A percentile compares a stretch with the other conserved stretches of the same genome.
These are phyloP conservation scores for Paramecium tetraurelia DNA, from an alignment of 73 alveolate species.

Conservation along the genomic window DNA sequence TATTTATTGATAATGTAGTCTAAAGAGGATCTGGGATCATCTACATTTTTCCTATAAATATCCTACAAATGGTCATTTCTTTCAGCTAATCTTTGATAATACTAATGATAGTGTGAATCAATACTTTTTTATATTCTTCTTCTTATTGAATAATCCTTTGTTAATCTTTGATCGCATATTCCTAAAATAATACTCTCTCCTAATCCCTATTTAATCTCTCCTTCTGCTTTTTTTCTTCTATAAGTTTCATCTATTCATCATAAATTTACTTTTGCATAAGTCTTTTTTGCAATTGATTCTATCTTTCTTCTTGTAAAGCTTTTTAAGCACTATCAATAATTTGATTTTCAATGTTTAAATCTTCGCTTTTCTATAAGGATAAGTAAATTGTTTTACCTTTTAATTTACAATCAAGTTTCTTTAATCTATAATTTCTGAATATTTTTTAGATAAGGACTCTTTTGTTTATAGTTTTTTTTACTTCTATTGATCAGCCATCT, in stretches of 20 bases:
- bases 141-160: background rate
- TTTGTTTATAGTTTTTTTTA: background rate
- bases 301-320: background rate
- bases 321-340: background rate
- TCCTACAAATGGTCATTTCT: background rate
- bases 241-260: background rate
- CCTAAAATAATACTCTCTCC: background rate
- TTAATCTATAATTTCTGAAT: background rate
- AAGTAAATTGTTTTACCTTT: background rate
- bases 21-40: background rate
- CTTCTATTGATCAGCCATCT: background rate
- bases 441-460: background rate
- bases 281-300: background rate
- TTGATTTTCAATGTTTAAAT: background rate
- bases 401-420: background rate
- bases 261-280: background rate
- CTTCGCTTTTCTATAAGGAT: background rate
- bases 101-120: background rate
- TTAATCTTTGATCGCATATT: background rate
- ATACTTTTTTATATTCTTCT: conserved; percentile 4
- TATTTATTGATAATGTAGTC: background rate
- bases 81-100: background rate
- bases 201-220: background rate
- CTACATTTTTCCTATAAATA: background rate
- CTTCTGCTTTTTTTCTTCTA: background rate